A percentile compares a stretch with the other conserved stretches of the same genome.
These are phyloP conservation scores for Oemleria cerasiformis DNA, from an alignment of 306 rosid genomes.

Conservation along the genomic window DNA sequence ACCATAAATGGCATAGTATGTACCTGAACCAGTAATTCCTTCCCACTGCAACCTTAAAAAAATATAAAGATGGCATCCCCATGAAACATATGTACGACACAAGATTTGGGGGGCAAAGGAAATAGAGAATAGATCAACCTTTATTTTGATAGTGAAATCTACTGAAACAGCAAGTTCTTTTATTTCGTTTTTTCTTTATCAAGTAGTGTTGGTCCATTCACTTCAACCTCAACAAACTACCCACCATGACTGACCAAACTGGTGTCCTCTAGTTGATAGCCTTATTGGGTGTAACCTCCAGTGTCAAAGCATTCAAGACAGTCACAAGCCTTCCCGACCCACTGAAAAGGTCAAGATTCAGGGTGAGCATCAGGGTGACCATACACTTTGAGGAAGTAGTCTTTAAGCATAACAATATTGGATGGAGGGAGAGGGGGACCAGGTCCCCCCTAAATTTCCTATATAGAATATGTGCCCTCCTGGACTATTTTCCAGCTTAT, in stretches of 20 bases:
- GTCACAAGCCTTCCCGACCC: background rate
- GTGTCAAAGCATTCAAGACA: background rate
- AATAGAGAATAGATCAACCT: background rate
- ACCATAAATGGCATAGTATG: too few relatives aligned
- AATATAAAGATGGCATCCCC: slow-evolving; percentile 1
- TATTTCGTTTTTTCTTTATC: too few relatives aligned
- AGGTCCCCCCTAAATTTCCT: background rate
- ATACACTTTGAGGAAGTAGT: slow-evolving; percentile 1
- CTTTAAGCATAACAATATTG: background rate
- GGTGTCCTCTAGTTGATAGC: background rate
- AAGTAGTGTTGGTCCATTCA: background rate
- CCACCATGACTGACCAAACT: background rate
- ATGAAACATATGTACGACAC: background rate
- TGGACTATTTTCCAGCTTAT: background rate
- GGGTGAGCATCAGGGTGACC: background rate
- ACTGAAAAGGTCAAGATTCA: background rate
- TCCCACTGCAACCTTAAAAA: background rate
- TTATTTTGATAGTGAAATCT: background rate
- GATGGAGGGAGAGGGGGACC: background rate
- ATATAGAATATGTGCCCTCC: background rate
- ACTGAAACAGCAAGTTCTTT: background rate
- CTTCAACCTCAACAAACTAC: background rate
- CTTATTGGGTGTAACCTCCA: background rate
- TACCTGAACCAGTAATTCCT: too few relatives aligned
- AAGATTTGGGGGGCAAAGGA: background rate